Evolutionary conservation across 176 grass and related monocot species (phyloP), one percentile per base, ranked within the genome.

Genomic region (Poa annua): DNA sequence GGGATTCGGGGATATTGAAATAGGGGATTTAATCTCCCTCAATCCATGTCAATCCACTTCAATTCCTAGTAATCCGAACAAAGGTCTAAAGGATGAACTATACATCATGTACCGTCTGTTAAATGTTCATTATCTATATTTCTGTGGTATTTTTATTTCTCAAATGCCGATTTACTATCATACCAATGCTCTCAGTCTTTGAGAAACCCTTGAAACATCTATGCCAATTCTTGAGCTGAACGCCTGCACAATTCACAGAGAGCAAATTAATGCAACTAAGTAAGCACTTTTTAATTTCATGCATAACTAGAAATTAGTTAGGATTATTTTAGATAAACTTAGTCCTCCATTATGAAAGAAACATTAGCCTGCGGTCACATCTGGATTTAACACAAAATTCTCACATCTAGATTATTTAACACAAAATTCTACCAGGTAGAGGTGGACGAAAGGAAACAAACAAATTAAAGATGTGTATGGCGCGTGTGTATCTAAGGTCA

Each of bases 191-290:
- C 69, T 85, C 36, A 97, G 20, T 71, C 94, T 93, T 48, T 93
- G 82, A 32, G 80, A 75, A 78, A 93, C 53, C 66, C 75, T 91
- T 24, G 74, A 77, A 78, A 81, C 89, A 3, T 93, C 94, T 63
- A 93, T 85, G 15, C 94, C 94, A 74, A 97, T 97, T 83, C 94
- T 88, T 41, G 87, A 74, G 68, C 78, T 88, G 10, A 93, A 86
- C 22, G 91, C 91, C 94, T 97, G 89, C 75, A 71, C 42, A 62
- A 21, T 81, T 6, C 5, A 20, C 17, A 81, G 39, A 72, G 76
- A 66, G n/a, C 7, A 65, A 75, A 48, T 72, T 72, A 3, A 62
- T 49, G 0, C 8, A 72, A 50, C 24, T 6, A 50, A 16, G 4
- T 14, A 26, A 9, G 0, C n/a, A 1, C 59, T 29, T 0, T 11